A percentile compares a stretch with the other conserved stretches of the same genome.
phyloP scores from a whole-genome alignment of 805 yeast species.

The Myxozyma vanderwaltii region DNA sequence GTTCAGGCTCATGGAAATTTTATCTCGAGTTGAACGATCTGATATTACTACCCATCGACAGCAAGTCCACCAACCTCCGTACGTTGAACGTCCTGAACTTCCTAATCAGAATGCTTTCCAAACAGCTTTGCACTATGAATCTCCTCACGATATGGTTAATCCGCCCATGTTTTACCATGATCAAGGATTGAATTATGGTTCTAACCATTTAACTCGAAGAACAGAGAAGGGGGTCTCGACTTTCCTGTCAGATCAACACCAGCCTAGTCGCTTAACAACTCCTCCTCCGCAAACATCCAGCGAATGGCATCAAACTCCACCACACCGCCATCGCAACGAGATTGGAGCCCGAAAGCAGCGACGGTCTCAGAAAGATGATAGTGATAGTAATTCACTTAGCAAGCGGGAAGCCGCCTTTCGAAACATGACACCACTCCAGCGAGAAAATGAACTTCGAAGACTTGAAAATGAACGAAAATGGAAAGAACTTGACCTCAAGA shows the following conservation, averaged over 20 bases:
- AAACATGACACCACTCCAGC: constrained; percentile 17
- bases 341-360: neutral
- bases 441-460: constrained; percentile 8
- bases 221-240: too few relatives aligned
- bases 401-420: neutral
- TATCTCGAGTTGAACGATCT: constrained; percentile 15
- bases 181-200: too few relatives aligned
- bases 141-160: too few relatives aligned
- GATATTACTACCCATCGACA: neutral
- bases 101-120: too few relatives aligned
- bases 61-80: neutral
- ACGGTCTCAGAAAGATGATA: neutral
- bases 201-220: too few relatives aligned
- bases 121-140: too few relatives aligned
- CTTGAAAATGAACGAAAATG: constrained; percentile 17
- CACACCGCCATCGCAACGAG: neutral
- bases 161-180: too few relatives aligned
- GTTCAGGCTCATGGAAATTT: constrained; percentile 14
- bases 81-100: neutral
- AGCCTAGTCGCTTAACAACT: too few relatives aligned
- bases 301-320: neutral
- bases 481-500: constrained; percentile 14
- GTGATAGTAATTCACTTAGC: neutral
- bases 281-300: neutral
- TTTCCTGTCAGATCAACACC: too few relatives aligned